Conservation (phyloP, 331 rosid genomes). For the Rosa hybrid region DNA sequence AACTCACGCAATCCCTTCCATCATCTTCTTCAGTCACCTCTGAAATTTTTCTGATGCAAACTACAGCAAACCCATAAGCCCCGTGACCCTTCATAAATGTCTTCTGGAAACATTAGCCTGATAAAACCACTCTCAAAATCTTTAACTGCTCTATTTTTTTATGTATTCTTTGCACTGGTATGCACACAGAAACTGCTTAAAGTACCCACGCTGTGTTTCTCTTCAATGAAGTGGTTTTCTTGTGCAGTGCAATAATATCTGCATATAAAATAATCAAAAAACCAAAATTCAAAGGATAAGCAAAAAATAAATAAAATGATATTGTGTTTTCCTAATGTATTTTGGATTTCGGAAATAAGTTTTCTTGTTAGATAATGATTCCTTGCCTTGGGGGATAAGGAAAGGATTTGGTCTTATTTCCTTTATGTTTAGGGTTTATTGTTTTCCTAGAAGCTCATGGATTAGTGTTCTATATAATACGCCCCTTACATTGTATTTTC, state of each 20-base stretch:
- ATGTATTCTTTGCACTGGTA: not conserved
- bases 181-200: not conserved
- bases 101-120: not conserved
- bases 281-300: too few relatives aligned
- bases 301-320: too few relatives aligned
- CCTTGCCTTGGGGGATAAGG: not conserved
- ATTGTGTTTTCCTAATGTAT: not conserved
- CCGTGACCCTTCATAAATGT: conserved; percentile 8
- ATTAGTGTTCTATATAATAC: not conserved
- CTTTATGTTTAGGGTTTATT: not conserved
- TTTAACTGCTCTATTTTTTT: not conserved
- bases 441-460: not conserved
- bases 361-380: not conserved
- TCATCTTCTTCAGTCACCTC: not conserved
- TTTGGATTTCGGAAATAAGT: not conserved
- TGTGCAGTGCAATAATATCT: not conserved
- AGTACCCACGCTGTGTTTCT: not conserved
- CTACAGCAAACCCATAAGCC: not conserved
- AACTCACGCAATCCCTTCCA: not conserved
- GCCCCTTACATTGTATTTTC: not conserved
- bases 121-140: not conserved
- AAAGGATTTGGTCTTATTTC: not conserved
- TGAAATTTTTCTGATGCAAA: not conserved
- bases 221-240: not conserved
- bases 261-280: not conserved